A percentile compares a stretch with the other conserved stretches of the same genome.
Conservation (phyloP, 83 land plant genomes). For the Thuja plicata region DNA sequence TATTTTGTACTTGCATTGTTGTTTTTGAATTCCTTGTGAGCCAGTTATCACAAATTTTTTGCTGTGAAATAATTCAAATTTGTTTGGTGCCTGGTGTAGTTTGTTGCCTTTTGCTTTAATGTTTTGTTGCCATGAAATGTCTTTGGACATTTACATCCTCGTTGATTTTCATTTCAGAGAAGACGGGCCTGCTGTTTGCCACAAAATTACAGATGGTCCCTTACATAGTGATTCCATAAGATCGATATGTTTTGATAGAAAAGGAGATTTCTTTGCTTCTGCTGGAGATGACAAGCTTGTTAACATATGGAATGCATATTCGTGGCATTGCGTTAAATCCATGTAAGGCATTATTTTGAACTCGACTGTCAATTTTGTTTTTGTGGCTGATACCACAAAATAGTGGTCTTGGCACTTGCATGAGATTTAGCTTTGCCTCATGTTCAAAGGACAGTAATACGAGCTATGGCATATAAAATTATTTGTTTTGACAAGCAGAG, state of each 20-base stretch:
- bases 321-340: constrained; percentile 69
- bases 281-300: constrained; percentile 96
- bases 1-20: background rate
- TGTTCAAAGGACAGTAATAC: background rate
- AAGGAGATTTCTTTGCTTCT: constrained; percentile 73
- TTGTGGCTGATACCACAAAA: background rate
- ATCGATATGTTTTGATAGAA: constrained; percentile 55
- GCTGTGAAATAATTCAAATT: background rate
- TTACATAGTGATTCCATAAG: constrained; percentile 75
- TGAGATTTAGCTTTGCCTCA: background rate
- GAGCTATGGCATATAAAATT: background rate
- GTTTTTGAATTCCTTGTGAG: background rate
- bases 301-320: constrained; percentile 72
- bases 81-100: background rate
- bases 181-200: constrained; percentile 33
- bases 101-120: background rate
- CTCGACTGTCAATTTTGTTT: background rate
- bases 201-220: constrained; percentile 36
- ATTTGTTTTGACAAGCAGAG: background rate
- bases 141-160: background rate
- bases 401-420: background rate
- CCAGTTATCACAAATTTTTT: background rate
- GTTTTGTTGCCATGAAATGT: background rate
- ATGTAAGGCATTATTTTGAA: constrained; percentile 45
- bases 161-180: constrained; percentile 37